Evolutionary conservation across 2,329 filamentous ascomycete species (phyloP), one percentile per base, ranked within the genome.

Genomic region (Colletotrichum tamarilloi): DNA sequence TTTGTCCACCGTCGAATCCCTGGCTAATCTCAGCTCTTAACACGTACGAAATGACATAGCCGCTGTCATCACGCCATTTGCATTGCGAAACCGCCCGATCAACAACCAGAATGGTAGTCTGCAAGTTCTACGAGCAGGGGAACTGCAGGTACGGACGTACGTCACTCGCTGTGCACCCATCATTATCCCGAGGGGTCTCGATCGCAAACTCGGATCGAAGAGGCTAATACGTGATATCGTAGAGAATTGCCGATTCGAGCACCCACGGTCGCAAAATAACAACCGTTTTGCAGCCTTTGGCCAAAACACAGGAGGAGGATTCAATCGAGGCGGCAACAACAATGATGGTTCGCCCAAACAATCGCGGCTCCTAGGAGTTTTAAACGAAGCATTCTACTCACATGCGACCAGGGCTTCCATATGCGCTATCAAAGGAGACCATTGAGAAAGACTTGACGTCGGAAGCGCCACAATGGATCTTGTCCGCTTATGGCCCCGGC

Each of bases 401-500:
- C 63, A 46, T 1, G 1, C 9, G 9, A 30, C n/a, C 26, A 73
- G 71, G 26, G 2, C 46, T 66, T 9, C 82, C 85, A 5, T 90
- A 90, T 79, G 86, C 82, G 57, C 82, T 95, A 53, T 89, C 84
- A n/a, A 83, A 84, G 55, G 89, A 90, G 0, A 84, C 83, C 2
- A 92, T 97, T 77, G 87, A 88, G 73, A 83, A 84, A 66, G 95
- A 97, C 79, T 86, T 97, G 58, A 89, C 87, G 0, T 86, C 87
- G 26, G 94, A 97, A 73, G 88, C 89, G 9, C 96, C 96, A 22
- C 84, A 90, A 86, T 98, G 95, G 93, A 92, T 97, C 5, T 88
- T 98, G 28, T 98, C 95, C 1, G 89, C 93, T 26, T 98, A 98
- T 81, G 94, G 92, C 0, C 95, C 95, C 0, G 93, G 93, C 4